A percentile compares a stretch with the other conserved stretches of the same genome.
Conservation (phyloP, 768 basidiomycete species). For the Kwoniella shandongensis region DNA sequence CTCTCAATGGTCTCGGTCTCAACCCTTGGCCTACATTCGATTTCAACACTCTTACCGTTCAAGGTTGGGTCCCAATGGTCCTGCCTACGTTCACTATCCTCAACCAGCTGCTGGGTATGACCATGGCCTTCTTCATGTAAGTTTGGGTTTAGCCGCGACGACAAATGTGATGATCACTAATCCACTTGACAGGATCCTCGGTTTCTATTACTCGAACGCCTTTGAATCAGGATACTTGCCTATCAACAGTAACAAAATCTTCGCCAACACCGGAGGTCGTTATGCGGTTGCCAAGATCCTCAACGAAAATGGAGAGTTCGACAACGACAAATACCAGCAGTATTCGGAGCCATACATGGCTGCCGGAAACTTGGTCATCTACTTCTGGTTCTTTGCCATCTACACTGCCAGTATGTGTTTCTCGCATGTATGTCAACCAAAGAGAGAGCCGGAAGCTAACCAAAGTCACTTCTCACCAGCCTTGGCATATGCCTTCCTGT, state of each 20-base stretch:
- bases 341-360: constrained; percentile 58
- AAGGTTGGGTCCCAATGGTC: constrained; percentile 48
- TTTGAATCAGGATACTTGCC: constrained; percentile 52
- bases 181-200: constrained; percentile 17
- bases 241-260: constrained; percentile 52
- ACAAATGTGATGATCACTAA: constrained; percentile 25
- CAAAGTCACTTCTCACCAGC: not conserved
- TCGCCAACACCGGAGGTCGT: constrained; percentile 58
- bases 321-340: constrained; percentile 57
- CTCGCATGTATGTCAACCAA: not conserved
- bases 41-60: constrained; percentile 49
- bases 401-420: constrained; percentile 38
- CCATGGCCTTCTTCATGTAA: constrained; percentile 33
- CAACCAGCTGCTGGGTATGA: constrained; percentile 54
- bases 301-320: constrained; percentile 55
- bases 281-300: constrained; percentile 59
- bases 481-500: constrained; percentile 25
- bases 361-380: constrained; percentile 56
- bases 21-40: constrained; percentile 55
- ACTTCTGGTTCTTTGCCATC: constrained; percentile 56
- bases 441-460: not conserved
- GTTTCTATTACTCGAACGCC: constrained; percentile 34
- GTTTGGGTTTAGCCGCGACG: constrained; percentile 25
- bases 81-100: constrained; percentile 55
- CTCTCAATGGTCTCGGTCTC: constrained; percentile 53